phyloP scores from a whole-genome alignment of 176 grass and related monocot genomes.

The Hyparrhenia diplandra region DNA sequence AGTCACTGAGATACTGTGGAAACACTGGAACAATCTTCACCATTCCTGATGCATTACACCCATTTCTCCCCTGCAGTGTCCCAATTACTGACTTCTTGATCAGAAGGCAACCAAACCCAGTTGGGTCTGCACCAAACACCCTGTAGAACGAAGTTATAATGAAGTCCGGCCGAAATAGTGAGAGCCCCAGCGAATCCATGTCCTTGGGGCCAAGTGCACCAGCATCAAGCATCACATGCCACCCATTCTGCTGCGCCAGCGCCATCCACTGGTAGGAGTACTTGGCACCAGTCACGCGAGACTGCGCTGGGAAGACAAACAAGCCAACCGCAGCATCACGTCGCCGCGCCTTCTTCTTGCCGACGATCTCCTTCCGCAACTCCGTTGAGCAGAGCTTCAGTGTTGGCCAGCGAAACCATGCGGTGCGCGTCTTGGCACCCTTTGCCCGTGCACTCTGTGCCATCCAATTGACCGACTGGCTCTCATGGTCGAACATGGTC shows the following conservation, averaged over 20 bases:
- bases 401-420: slow-evolving; percentile 91
- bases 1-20: slow-evolving; percentile 95
- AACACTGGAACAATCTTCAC: slow-evolving; percentile 91
- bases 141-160: slow-evolving; percentile 97
- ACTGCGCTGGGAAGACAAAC: slow-evolving; percentile 95
- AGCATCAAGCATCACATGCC: slow-evolving; percentile 98
- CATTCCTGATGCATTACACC: slow-evolving; percentile 83
- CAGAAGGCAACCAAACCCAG: slow-evolving; percentile 96
- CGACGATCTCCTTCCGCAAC: slow-evolving; percentile 83
- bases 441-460: slow-evolving; percentile 76
- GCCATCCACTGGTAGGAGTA: slow-evolving; percentile 99
- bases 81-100: slow-evolving; percentile 98
- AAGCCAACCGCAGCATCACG: slow-evolving; percentile 64
- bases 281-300: slow-evolving; percentile 93
- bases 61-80: slow-evolving; percentile 87
- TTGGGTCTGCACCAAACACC: slow-evolving; percentile 90
- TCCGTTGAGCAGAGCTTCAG: slow-evolving; percentile 80
- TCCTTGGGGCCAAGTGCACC: slow-evolving; percentile 97
- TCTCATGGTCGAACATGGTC: slow-evolving; percentile 99
- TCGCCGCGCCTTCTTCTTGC: slow-evolving; percentile 69
- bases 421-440: slow-evolving; percentile 72
- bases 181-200: slow-evolving; percentile 97
- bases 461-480: slow-evolving; percentile 98
- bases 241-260: slow-evolving; percentile 94
- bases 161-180: slow-evolving; percentile 89